Evolutionary conservation across 306 rosid species (phyloP), one percentile per base, ranked within the genome.

Genomic region (Vicia villosa): DNA sequence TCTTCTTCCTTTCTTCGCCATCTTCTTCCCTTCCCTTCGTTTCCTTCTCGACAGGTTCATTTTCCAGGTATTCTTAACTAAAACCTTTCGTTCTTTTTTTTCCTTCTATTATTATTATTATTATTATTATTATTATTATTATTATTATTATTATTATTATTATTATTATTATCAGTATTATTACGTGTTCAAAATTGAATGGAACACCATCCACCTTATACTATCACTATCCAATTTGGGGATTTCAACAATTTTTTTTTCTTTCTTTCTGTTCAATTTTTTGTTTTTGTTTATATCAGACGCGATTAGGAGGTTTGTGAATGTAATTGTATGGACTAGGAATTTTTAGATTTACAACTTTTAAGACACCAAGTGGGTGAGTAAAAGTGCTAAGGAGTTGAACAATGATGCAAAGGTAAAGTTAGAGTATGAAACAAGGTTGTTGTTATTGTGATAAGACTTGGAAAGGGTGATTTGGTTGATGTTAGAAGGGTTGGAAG

Each of bases 11-110:
- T 50, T 87, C 63, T 83, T 90, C 34, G 87, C 86, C 47, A 58
- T 94, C 56, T 85, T 84, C 83, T 94, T 94, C 65, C 95, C 89
- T 69, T 66, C 83, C 5, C 73, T 88, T 63, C 96, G 98, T 2
- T 81, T 81, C 71, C 56, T 87, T 38, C 92, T 94, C 59, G 98
- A 94, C 69, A 82, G 66, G 12, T 83, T 88, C 72, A 54, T 94
- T 50, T 90, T 94, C 78, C 92, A 94, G 98, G 98, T 93, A 55
- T 55, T 26, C 34, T 24, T 13, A 3, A 8, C 12, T 45, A 21
- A 5, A 10, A 19, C 4, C 3, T 0, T 21, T 2, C 9, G 22
- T 7, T 51, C 8, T 10, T 20, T 0, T n/a, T n/a, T 17, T 22
- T 22, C 24, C 0, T 28, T 3, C 4, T 28, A 28, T 30, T 32